Conservation (phyloP, 163 green algal genomes). For the Scenedesmus sp. region DNA sequence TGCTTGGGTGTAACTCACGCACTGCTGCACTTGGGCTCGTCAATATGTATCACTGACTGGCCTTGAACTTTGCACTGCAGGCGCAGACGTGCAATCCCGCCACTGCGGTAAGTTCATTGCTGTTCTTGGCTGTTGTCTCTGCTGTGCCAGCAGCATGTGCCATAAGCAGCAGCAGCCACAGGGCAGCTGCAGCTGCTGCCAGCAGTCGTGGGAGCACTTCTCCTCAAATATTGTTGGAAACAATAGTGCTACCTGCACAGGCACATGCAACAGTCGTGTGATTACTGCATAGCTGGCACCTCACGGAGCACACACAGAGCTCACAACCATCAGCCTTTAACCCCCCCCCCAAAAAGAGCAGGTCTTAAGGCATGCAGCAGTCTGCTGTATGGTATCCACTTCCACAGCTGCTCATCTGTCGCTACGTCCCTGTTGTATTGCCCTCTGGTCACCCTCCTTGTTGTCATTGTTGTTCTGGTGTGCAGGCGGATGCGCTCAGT, state of each 20-base stretch:
- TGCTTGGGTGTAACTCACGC: neutral
- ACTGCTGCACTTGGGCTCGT: neutral
- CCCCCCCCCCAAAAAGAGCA: too few species aligned
- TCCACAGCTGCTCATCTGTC: too few species aligned
- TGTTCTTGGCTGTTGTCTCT: neutral
- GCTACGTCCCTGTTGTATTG: too few species aligned
- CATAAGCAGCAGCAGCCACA: neutral
- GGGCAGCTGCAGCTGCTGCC: neutral
- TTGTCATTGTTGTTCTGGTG: neutral
- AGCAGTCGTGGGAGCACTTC: neutral
- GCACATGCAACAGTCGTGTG: too few species aligned
- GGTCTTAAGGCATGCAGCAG: too few species aligned
- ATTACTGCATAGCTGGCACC: too few species aligned
- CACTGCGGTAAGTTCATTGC: neutral
- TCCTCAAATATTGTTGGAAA: too few species aligned
- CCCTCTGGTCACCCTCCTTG: too few species aligned
- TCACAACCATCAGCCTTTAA: too few species aligned
- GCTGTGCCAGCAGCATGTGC: neutral
- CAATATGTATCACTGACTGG: neutral
- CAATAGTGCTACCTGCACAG: neutral
- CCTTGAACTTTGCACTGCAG: neutral
- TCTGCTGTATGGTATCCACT: too few species aligned
- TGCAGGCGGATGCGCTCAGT: slow-evolving; percentile 9
- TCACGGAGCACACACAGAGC: too few species aligned
- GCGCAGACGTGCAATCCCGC: neutral